These are phyloP conservation scores for Coemansia sp. DNA, from an alignment of 192 early-diverging fungal genomes.

Conservation along the genomic window DNA sequence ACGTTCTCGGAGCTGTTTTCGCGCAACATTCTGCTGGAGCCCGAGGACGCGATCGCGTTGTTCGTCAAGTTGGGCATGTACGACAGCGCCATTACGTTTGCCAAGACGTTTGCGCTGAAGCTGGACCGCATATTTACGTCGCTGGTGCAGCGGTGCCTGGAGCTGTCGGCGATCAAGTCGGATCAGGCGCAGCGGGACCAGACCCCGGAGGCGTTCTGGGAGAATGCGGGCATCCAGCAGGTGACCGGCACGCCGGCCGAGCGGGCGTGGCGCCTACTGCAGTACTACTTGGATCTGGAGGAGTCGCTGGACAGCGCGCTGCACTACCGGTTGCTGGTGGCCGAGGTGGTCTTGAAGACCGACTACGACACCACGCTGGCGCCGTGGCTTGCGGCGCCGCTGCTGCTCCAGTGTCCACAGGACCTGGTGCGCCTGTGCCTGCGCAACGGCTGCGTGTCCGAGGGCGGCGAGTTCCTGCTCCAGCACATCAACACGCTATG, in stretches of 20 bases:
- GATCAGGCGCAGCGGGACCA: slow-evolving; percentile 12
- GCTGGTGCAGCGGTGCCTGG: slow-evolving; percentile 32
- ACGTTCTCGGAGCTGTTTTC: slow-evolving; percentile 35
- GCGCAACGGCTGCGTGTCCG: slow-evolving; percentile 33
- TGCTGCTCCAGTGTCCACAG: slow-evolving; percentile 39
- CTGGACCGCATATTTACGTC: slow-evolving; percentile 25
- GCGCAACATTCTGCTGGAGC: slow-evolving; percentile 39
- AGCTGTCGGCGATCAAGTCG: slow-evolving; percentile 8
- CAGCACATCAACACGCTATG: slow-evolving; percentile 29
- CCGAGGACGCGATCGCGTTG: slow-evolving; percentile 36
- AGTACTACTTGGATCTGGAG: slow-evolving; percentile 31
- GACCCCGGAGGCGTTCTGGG: slow-evolving; percentile 36
- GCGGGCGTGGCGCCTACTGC: slow-evolving; percentile 44
- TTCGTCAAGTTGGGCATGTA: slow-evolving; percentile 42
- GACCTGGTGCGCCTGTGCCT: slow-evolving; percentile 46
- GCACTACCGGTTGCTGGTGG: slow-evolving; percentile 30
- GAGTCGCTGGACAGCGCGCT: slow-evolving; percentile 3
- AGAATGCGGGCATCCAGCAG: slow-evolving; percentile 12
- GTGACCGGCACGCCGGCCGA: slow-evolving; percentile 19
- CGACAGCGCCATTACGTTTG: slow-evolving; percentile 42
- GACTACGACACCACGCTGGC: slow-evolving; percentile 22
- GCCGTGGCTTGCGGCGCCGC: slow-evolving; percentile 39
- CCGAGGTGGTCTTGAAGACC: slow-evolving; percentile 21
- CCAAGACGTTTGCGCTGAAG: slow-evolving; percentile 18
- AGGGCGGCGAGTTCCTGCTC: slow-evolving; percentile 40